Evolutionary conservation across 805 yeast species (phyloP), one percentile per base, ranked within the genome.

Genomic region (Lipomyces spencermartinsiae): DNA sequence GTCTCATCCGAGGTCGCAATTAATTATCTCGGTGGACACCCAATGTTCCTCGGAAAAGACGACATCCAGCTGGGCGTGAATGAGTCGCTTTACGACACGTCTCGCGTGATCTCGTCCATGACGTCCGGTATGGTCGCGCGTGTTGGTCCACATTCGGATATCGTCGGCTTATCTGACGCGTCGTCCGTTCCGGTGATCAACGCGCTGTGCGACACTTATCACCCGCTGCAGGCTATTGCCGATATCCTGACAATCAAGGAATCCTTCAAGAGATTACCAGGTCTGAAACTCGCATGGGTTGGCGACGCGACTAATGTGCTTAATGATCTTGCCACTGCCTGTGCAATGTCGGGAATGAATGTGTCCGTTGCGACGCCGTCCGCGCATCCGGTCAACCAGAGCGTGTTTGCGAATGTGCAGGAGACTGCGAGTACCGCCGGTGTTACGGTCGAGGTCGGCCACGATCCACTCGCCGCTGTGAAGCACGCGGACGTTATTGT

Each of bases 301-400:
- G 99, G 99, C 68, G 99, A 94, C 78, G 89, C 98, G 37, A 95
- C 95, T 79, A 95, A 95, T 75, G 98, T 95, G 39, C 89, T 95
- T 69, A 94, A 95, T 78, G 99, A 95, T 80, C 84, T 95, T 79
- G 87, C 96, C 12, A 87, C 93, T 70, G 98, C 97, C 8, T 86
- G 95, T 33, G 84, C 92, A 72, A 92, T 89, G 80, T 82, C 86
- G 4, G 98, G 98, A 12, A 93, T 95, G 66, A 83, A 86, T 67
- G 95, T 93, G 14, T 78, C 94, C 0, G 84, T 93, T 53, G 93
- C 97, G n/a, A 87, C 95, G 10, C 98, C 98, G 33, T 72, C 78
- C n/a, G 89, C 87, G 10, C 86, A 90, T 68, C 85, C 88, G 67
- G 85, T 94, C 71, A 88, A 87, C 71, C 71, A 77, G 1, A 81